phyloP scores from a whole-genome alignment of 257 asterid species.

The Agastache rugosa region DNA sequence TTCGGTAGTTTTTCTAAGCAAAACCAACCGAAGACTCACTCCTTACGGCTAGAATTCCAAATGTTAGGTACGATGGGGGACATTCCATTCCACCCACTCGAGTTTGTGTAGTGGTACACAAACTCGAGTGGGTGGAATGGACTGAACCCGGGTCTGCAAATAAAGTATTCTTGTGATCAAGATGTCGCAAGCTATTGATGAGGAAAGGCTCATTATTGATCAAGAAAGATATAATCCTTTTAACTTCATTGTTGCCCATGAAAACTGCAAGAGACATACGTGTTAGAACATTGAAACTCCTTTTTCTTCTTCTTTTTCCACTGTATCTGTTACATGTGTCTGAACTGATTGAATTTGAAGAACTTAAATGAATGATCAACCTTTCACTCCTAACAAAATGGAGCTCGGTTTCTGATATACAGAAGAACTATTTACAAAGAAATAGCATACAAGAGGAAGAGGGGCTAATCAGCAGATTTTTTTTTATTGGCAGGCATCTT shows the following conservation, averaged over 20 bases:
- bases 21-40: no score
- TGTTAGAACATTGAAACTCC: slow-evolving; percentile 29
- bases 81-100: no score
- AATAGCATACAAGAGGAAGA: slow-evolving; percentile 40
- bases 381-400: slow-evolving; percentile 60
- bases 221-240: no score
- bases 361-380: slow-evolving; percentile 53
- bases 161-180: no score
- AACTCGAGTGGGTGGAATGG: no score
- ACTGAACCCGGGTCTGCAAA: no score
- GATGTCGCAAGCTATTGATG: no score
- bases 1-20: no score
- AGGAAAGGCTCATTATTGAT: no score
- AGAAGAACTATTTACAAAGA: slow-evolving; percentile 72
- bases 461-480: slow-evolving; percentile 33
- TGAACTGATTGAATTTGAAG: slow-evolving; percentile 38
- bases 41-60: no score
- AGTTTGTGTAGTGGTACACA: no score
- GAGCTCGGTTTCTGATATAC: slow-evolving; percentile 58
- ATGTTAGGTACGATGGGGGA: no score
- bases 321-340: slow-evolving; percentile 48
- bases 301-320: slow-evolving; percentile 14
- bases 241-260: not conserved
- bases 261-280: slow-evolving; percentile 23
- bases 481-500: slow-evolving; percentile 26